Percentiles rank a stretch among this genome's conserved stretches.
phyloP scores from a whole-genome alignment of 495 filamentous ascomycete species.

The Penicillium lividum region DNA sequence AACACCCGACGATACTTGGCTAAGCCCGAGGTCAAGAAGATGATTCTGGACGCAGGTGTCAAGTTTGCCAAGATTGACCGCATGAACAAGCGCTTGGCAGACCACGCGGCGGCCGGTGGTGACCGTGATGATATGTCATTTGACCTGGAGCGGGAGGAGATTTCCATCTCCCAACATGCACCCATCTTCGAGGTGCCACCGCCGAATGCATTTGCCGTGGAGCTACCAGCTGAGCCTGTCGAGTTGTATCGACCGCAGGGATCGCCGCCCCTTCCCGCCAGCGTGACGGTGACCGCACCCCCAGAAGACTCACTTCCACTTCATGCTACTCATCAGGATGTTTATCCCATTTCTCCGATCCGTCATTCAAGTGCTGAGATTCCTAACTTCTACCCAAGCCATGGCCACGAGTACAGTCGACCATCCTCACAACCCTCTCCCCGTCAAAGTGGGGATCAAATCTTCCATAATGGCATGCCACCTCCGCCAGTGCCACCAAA shows the following conservation, averaged over 20 bases:
- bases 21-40: slow-evolving; percentile 68
- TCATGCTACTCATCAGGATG: slow-evolving; percentile 39
- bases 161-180: slow-evolving; percentile 18
- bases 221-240: slow-evolving; percentile 61
- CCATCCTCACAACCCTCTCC: slow-evolving; percentile 44
- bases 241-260: slow-evolving; percentile 33
- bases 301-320: slow-evolving; percentile 29
- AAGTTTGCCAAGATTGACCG: slow-evolving; percentile 83
- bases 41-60: slow-evolving; percentile 72
- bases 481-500: slow-evolving; percentile 79
- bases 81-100: slow-evolving; percentile 53
- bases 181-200: slow-evolving; percentile 35
- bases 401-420: slow-evolving; percentile 34
- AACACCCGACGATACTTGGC: slow-evolving; percentile 83
- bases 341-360: slow-evolving; percentile 24
- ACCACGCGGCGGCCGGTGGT: slow-evolving; percentile 40
- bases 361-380: slow-evolving; percentile 43
- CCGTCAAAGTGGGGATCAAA: slow-evolving; percentile 46
- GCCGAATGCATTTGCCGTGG: slow-evolving; percentile 55
- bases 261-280: slow-evolving; percentile 32
- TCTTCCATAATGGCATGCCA: slow-evolving; percentile 48
- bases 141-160: slow-evolving; percentile 30
- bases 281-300: slow-evolving; percentile 28
- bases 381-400: slow-evolving; percentile 37
- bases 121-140: slow-evolving; percentile 29